Percentiles rank a stretch among this genome's conserved stretches.
Evolutionary conservation across 78 protist genomes (phyloP).

Genomic region (Dictyostelium intermedium): DNA sequence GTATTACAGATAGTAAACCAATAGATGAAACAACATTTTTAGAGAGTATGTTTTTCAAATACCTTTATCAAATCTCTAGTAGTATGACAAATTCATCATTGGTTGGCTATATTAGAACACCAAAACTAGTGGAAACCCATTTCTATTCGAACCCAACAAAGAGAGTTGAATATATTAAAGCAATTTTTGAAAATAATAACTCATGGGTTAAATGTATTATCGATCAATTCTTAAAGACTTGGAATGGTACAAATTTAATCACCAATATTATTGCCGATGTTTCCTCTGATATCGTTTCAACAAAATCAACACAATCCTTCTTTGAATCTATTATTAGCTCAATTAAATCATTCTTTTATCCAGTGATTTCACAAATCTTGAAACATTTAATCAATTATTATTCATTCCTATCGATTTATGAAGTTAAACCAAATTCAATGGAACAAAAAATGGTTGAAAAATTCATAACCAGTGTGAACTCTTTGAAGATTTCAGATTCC

Average conservation of each 20-base stretch:
- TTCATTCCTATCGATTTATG: not conserved
- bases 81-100: not conserved
- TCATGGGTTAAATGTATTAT: not conserved
- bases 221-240: not conserved
- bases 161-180: not conserved
- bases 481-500: not conserved
- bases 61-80: not conserved
- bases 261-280: conserved; percentile 1
- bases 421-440: not conserved
- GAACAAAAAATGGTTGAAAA: not conserved
- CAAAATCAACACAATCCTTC: conserved; percentile 5
- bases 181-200: not conserved
- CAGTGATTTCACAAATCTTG: conserved; percentile 3
- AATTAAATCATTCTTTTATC: conserved; percentile 21
- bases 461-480: not conserved
- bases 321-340: conserved; percentile 37
- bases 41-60: conserved; percentile 6
- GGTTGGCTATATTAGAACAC: not conserved
- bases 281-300: not conserved
- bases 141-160: not conserved
- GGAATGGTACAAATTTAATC: conserved; percentile 14
- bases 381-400: conserved; percentile 16
- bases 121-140: not conserved
- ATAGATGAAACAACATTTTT: not conserved
- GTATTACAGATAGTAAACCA: not conserved